Percentiles rank a stretch among this genome's conserved stretches.
phyloP scores from a whole-genome alignment of 805 yeast genomes.

The Barnettozyma botsteinii region DNA sequence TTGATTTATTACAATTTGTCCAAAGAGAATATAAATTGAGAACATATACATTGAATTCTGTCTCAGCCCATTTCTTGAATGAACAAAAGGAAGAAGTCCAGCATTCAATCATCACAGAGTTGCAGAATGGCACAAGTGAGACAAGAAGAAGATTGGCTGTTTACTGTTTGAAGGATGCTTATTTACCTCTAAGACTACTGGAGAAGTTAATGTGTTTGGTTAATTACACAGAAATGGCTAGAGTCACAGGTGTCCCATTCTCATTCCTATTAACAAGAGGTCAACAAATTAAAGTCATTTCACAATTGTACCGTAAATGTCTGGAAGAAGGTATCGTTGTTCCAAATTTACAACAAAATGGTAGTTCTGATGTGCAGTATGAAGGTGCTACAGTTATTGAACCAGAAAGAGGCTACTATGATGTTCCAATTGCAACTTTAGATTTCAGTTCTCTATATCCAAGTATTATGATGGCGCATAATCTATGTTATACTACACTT shows the following conservation, averaged over 20 bases:
- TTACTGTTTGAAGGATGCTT: constrained; percentile 95
- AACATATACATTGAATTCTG: constrained; percentile 92
- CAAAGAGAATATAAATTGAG: constrained; percentile 94
- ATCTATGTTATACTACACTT: constrained; percentile 89
- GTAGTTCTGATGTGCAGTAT: constrained; percentile 80
- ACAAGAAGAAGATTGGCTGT: constrained; percentile 94
- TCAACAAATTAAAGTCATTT: constrained; percentile 95
- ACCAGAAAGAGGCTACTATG: constrained; percentile 92
- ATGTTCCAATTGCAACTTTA: constrained; percentile 93
- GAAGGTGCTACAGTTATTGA: constrained; percentile 99
- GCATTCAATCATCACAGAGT: constrained; percentile 90
- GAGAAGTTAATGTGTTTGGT: constrained; percentile 95
- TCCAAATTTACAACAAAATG: constrained; percentile 79
- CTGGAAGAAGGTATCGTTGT: constrained; percentile 78
- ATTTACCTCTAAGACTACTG: constrained; percentile 76
- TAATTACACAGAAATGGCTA: constrained; percentile 97
- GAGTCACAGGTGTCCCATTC: constrained; percentile 98
- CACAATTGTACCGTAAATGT: constrained; percentile 93
- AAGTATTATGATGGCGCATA: constrained; percentile 98
- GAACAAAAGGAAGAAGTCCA: constrained; percentile 99
- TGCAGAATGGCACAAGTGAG: constrained; percentile 88
- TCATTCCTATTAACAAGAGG: constrained; percentile 86
- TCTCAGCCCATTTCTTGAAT: constrained; percentile 85
- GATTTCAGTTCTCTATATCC: constrained; percentile 98
- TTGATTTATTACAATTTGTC: constrained; percentile 86